Base-by-base conservation (phyloP, 139 green algal species). In the Chlorokybus atmophyticus region DNA sequence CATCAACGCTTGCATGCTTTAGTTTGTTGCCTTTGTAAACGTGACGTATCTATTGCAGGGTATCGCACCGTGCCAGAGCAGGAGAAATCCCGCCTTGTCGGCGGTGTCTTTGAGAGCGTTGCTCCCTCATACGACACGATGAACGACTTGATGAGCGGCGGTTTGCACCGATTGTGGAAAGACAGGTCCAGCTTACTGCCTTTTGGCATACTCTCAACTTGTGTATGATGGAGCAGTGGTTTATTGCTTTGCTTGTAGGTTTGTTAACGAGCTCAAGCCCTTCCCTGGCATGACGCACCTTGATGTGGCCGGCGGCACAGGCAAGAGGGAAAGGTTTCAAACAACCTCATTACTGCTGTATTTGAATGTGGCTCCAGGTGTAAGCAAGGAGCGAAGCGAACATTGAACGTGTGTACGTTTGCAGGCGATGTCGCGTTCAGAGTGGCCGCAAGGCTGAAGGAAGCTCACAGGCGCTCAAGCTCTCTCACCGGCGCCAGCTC, bases 141-240 rank as follows among this genome's bases (percentile, higher is more conserved):
- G 92, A 99, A 99, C 53, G 92, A 99, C 71, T 61, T 96, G 6
- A 99, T 99, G 92, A 94, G 84, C 54, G 84, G 67, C 1, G 90
- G 90, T 19, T 32, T 97, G 67, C 92, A 99, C 64, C 71, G 92
- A 1, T 50, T 94, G 23, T 99, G 92, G 92, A 99, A 99, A 60
- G 86, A 94, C 73, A 25, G 47, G n/a, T 25, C 10, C 17, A 70
- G 74, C 0, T 26, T 66, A 23, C 48, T 71, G 44, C 19, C 6
- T 44, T 17, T 44, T 17, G 14, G 14, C 38, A 23, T 44, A 35
- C 44, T 52, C 7, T 52, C 44, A 35, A 25, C 7, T 26, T 52
- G 5, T 29, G 26, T 52, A 25, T 52, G 26, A 4, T 55, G 52
- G 61, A 84, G 85, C 39, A 68, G 92, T 30, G 85, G 93, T 2